Evolutionary conservation across 768 basidiomycete genomes (phyloP), one percentile per base, ranked within the genome.

Genomic region (Suillus subaureus): DNA sequence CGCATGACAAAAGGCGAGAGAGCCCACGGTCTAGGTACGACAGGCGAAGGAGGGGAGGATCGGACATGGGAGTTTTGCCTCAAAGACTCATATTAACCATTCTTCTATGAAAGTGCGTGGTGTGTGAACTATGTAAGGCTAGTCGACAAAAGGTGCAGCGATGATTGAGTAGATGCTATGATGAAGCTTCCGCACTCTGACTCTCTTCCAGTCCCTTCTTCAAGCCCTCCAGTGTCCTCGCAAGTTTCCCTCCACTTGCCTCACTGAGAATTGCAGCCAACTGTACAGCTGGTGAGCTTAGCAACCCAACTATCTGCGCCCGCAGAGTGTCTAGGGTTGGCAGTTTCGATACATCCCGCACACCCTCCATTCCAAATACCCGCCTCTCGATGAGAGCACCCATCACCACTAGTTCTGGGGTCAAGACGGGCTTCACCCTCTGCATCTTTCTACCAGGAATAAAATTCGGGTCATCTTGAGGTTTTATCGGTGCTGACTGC

Each of bases 1-100:
- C 82, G 93, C n/a, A 91, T 97, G 89, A 97, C 97, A 4, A 91
- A 95, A 72, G 96, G 96, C 6, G 93, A 86, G 79, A 83, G 86
- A 74, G 92, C 75, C 0, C 85, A 85, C 73, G 89, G 86, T 35
- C 84, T 79, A 47, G 87, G 85, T 33, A 89, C 76, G 79, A 92
- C 87, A 15, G 91, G 87, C 43, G 87, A 87, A 72, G 90, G 86
- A 11, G 92, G 88, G 56, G 92, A 89, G 70, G 91, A 94, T 69
- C 82, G 93, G 66, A 95, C 92, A 67, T 96, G 94, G 94, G 92
- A 96, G 75, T 95, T 96, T 77, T 94, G 83, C 76, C 67, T 85
- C 64, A 70, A 69, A 64, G 75, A 74, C 23, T 72, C 61, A 70
- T 56, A 55, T 60, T 66, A 47, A 55, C 49, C 13, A 42, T 62